phyloP scores from a whole-genome alignment of 306 rosid species.

The Cyamopsis tetragonoloba region DNA sequence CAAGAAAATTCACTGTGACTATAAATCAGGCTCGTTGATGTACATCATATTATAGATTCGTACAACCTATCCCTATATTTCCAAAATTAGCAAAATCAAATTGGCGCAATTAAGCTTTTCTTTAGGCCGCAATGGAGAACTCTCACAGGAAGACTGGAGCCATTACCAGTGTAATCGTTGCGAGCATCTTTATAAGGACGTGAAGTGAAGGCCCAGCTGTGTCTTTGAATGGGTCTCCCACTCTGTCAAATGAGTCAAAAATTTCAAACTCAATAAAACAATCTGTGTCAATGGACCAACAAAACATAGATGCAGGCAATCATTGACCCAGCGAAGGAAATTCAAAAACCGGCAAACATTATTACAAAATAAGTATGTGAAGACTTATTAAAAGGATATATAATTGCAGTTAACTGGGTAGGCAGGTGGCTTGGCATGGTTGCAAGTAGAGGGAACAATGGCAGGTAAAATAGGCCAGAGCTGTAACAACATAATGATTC shows the following conservation, averaged over 20 bases:
- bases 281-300: background rate
- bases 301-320: background rate
- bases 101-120: conserved; percentile 30
- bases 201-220: conserved; percentile 98
- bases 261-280: background rate
- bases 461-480: background rate
- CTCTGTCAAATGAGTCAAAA: conserved; percentile 47
- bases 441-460: background rate
- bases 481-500: background rate
- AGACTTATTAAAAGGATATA: background rate
- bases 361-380: background rate
- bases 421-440: background rate
- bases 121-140: conserved; percentile 29
- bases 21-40: conserved; percentile 43
- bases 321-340: conserved; percentile 8
- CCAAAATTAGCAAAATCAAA: conserved; percentile 49
- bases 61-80: conserved; percentile 47
- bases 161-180: conserved; percentile 94
- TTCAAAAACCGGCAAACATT: background rate
- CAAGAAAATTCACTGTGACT: conserved; percentile 31
- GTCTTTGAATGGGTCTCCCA: conserved; percentile 99
- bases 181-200: conserved; percentile 95
- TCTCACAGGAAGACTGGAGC: conserved; percentile 95
- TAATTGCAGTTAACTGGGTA: background rate
- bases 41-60: conserved; percentile 44